These are phyloP conservation scores for Calvatia gigantea DNA, from an alignment of 768 basidiomycete genomes.

Conservation along the genomic window DNA sequence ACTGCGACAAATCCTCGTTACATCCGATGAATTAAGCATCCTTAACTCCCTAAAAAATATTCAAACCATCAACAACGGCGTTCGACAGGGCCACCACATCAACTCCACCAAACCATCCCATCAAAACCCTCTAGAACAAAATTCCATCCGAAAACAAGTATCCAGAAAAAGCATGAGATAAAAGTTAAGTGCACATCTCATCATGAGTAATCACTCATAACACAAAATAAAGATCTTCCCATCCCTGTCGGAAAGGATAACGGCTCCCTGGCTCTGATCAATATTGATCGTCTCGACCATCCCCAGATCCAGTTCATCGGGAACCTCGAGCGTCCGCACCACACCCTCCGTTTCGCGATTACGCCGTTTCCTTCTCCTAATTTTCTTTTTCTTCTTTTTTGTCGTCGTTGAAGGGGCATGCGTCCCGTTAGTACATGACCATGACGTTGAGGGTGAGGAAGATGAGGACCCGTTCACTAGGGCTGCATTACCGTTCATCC, in stretches of 20 bases:
- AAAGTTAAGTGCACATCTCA: too few species aligned
- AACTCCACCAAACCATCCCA: too few species aligned
- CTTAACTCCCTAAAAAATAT: too few species aligned
- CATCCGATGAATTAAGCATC: too few species aligned
- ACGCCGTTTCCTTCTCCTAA: constrained; percentile 14
- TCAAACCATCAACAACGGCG: too few species aligned
- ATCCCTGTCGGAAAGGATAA: constrained; percentile 63
- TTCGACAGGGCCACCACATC: too few species aligned
- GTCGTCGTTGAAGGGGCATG: background rate
- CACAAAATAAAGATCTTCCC: constrained; percentile 74
- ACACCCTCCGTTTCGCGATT: constrained; percentile 31
- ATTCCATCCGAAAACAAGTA: too few species aligned
- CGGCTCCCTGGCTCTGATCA: constrained; percentile 71
- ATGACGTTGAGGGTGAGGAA: background rate
- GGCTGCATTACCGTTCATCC: background rate
- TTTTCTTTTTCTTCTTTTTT: constrained; percentile 16
- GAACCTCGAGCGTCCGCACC: constrained; percentile 61
- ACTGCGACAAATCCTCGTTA: too few species aligned
- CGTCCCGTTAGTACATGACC: background rate
- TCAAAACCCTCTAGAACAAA: too few species aligned
- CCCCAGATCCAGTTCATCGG: constrained; percentile 61
- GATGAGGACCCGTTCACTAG: background rate
- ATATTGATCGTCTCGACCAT: constrained; percentile 74
- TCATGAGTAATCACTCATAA: constrained; percentile 40
- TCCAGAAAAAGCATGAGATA: too few species aligned